Evolutionary conservation across 441 rosid species (phyloP).

Genomic region (Capsella rubella): DNA sequence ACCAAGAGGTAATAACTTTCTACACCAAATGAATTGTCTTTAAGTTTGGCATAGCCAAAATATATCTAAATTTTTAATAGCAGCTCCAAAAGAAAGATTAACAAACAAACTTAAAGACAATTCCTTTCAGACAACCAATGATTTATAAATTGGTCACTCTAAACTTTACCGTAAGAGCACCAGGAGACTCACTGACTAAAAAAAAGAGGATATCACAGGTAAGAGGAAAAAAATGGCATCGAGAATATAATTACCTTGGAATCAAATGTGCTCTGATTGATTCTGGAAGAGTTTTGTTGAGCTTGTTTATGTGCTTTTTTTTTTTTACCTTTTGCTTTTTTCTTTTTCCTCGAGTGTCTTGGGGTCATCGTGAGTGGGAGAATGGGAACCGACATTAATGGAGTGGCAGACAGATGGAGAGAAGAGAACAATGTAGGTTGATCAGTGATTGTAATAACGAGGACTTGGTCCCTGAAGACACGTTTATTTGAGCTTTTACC

Average conservation of each 20-base stretch:
- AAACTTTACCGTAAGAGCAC: neutral
- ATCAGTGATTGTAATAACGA: constrained; percentile 12
- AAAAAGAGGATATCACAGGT: neutral
- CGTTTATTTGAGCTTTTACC: no score
- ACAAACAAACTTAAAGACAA: neutral
- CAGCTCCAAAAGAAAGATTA: neutral
- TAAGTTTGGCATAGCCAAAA: neutral
- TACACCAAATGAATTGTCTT: no score
- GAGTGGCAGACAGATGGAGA: constrained; percentile 39
- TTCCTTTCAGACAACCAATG: constrained; percentile 7
- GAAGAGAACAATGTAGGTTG: neutral
- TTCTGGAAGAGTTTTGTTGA: neutral
- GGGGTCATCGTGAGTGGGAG: constrained; percentile 25
- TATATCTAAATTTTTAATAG: neutral
- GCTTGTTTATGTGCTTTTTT: constrained; percentile 2
- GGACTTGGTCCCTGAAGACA: constrained; percentile 29
- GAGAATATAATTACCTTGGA: constrained; percentile 12
- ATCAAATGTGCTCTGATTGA: neutral
- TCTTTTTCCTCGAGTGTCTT: neutral
- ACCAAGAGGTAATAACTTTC: neutral
- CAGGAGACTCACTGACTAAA: constrained; percentile 3
- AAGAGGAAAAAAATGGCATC: neutral
- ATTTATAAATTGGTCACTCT: neutral
- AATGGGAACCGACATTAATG: constrained; percentile 40
- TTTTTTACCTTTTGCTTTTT: neutral